phyloP scores from a whole-genome alignment of 805 yeast genomes.

The Suhomyces faveliae region DNA sequence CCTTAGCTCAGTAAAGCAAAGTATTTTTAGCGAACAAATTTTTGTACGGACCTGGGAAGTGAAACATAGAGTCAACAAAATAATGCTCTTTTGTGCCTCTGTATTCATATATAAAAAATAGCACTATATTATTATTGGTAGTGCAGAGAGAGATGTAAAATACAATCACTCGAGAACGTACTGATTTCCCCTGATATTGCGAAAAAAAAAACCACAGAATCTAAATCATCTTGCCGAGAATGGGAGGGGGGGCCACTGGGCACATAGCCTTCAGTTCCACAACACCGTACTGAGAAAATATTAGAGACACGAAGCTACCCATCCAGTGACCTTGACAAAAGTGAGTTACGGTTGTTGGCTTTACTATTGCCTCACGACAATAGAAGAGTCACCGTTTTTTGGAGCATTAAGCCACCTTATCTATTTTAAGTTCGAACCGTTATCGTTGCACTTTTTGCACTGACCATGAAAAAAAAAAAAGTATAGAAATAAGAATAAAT shows the following conservation, averaged over 20 bases:
- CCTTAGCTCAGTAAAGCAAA: not conserved
- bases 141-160: not conserved
- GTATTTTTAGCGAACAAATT: not conserved
- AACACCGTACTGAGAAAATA: not conserved
- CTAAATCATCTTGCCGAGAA: not conserved
- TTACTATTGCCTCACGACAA: not conserved
- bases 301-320: not conserved
- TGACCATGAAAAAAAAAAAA: not conserved
- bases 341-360: not conserved
- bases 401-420: not conserved
- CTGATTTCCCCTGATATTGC: not conserved
- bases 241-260: not conserved
- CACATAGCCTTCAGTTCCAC: not conserved
- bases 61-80: not conserved
- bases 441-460: not conserved
- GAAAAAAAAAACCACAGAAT: not conserved
- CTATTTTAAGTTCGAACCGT: not conserved
- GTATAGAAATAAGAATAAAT: not conserved
- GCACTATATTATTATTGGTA: not conserved
- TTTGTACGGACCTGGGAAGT: not conserved
- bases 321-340: not conserved
- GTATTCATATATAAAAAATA: not conserved
- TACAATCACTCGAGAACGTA: too few relatives aligned
- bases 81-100: not conserved
- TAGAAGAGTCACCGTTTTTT: not conserved